phyloP scores from a whole-genome alignment of 257 asterid species.

The Nicotiana benthamiana region DNA sequence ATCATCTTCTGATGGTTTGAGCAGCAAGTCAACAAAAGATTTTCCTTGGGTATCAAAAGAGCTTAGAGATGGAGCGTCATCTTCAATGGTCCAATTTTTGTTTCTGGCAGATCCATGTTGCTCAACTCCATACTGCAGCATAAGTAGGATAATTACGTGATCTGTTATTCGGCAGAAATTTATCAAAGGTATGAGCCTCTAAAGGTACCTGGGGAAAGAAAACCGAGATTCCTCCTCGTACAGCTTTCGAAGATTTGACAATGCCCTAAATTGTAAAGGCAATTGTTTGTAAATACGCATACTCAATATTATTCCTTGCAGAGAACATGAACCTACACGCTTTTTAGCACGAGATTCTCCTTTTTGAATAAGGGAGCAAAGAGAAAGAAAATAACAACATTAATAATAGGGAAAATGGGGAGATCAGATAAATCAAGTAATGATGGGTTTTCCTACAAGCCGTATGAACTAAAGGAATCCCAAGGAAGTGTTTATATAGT shows the following conservation, averaged over 20 bases:
- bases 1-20: constrained; percentile 82
- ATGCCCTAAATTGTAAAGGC: constrained; percentile 38
- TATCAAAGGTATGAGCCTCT: background rate
- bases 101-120: constrained; percentile 81
- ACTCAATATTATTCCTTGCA: background rate
- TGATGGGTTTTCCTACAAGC: background rate
- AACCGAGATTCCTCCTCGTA: constrained; percentile 82
- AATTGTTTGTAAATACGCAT: background rate
- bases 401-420: background rate
- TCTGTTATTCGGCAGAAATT: background rate
- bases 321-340: background rate
- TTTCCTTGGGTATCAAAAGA: constrained; percentile 50
- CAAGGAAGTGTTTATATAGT: background rate
- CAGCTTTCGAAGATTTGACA: constrained; percentile 72
- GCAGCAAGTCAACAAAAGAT: constrained; percentile 69
- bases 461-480: background rate
- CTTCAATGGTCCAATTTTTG: constrained; percentile 72
- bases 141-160: constrained; percentile 9
- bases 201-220: constrained; percentile 81
- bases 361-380: background rate
- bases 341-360: background rate
- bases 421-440: background rate
- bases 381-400: background rate
- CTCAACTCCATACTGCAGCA: constrained; percentile 62
- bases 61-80: constrained; percentile 67